A percentile compares a stretch with the other conserved stretches of the same genome.
Evolutionary conservation across 768 basidiomycete species (phyloP).

Genomic region (Leccinum subtestaceum): DNA sequence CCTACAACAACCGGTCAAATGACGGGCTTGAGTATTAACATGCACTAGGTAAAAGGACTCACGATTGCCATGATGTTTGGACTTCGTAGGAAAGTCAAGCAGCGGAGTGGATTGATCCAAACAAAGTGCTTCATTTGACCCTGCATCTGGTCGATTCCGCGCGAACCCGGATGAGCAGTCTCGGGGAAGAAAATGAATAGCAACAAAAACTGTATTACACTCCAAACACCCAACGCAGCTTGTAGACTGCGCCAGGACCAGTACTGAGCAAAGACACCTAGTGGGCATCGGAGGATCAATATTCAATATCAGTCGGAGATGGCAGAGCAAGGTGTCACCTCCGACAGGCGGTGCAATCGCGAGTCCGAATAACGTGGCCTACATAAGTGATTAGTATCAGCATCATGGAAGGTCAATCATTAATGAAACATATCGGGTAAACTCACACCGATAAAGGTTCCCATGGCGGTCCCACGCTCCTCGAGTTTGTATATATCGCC

Average conservation of each 20-base stretch:
- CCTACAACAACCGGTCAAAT: constrained; percentile 30
- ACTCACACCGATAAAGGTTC: constrained; percentile 52
- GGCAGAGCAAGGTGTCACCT: constrained; percentile 31
- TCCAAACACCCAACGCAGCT: constrained; percentile 39
- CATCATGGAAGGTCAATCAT: not conserved
- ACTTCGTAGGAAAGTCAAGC: constrained; percentile 51
- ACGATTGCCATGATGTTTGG: constrained; percentile 59
- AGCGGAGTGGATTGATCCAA: constrained; percentile 58
- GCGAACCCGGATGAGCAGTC: constrained; percentile 58
- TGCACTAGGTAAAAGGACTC: constrained; percentile 20
- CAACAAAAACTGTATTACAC: constrained; percentile 37
- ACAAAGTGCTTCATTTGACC: constrained; percentile 31
- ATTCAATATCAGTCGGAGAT: not conserved
- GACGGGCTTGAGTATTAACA: not conserved
- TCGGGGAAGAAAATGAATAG: constrained; percentile 57
- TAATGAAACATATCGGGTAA: not conserved
- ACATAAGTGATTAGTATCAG: not conserved
- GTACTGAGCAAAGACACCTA: constrained; percentile 53
- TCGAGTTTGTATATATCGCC: constrained; percentile 67
- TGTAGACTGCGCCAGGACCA: constrained; percentile 68
- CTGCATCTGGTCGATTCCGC: constrained; percentile 48
- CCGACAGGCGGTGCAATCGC: constrained; percentile 60
- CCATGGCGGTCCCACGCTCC: constrained; percentile 59
- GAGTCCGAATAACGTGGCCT: constrained; percentile 54
- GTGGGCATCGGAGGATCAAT: not conserved